Percentiles rank a stretch among this genome's conserved stretches.
These are phyloP conservation scores for Aureobasidium mangrovei DNA, from an alignment of 2,329 filamentous ascomycete species.

Conservation along the genomic window DNA sequence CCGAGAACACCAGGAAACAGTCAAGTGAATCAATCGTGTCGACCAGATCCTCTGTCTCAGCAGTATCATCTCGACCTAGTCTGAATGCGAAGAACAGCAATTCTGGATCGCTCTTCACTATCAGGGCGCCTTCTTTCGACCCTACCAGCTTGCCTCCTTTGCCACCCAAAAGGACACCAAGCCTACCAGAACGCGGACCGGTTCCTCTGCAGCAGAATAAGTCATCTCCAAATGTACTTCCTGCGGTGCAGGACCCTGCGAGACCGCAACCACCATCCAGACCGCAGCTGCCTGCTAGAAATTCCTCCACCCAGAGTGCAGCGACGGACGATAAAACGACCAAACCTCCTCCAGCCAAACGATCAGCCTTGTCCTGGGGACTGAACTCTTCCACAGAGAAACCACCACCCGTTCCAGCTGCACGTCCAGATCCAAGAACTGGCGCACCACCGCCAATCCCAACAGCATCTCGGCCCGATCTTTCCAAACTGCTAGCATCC, in stretches of 20 bases:
- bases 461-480: slow-evolving; percentile 47
- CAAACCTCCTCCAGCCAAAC: slow-evolving; percentile 26
- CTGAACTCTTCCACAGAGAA: slow-evolving; percentile 33
- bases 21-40: slow-evolving; percentile 47
- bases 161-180: slow-evolving; percentile 41
- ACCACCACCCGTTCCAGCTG: slow-evolving; percentile 16
- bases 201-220: slow-evolving; percentile 30
- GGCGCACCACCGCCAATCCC: slow-evolving; percentile 44
- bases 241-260: slow-evolving; percentile 18
- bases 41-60: slow-evolving; percentile 40
- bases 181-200: slow-evolving; percentile 32
- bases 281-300: slow-evolving; percentile 15
- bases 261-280: slow-evolving; percentile 15
- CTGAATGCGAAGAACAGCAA: slow-evolving; percentile 24
- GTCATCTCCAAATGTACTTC: slow-evolving; percentile 25
- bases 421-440: slow-evolving; percentile 8
- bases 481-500: slow-evolving; percentile 46
- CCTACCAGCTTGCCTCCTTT: slow-evolving; percentile 46
- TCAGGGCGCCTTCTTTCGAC: slow-evolving; percentile 46
- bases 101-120: slow-evolving; percentile 16
- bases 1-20: slow-evolving; percentile 27
- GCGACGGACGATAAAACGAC: slow-evolving; percentile 1
- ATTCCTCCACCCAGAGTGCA: slow-evolving; percentile 19
- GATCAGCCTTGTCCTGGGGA: slow-evolving; percentile 39
- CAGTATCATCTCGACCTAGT: slow-evolving; percentile 38